Evolutionary conservation across 306 rosid genomes (phyloP).

Genomic region (Gastrolobium villosum): DNA sequence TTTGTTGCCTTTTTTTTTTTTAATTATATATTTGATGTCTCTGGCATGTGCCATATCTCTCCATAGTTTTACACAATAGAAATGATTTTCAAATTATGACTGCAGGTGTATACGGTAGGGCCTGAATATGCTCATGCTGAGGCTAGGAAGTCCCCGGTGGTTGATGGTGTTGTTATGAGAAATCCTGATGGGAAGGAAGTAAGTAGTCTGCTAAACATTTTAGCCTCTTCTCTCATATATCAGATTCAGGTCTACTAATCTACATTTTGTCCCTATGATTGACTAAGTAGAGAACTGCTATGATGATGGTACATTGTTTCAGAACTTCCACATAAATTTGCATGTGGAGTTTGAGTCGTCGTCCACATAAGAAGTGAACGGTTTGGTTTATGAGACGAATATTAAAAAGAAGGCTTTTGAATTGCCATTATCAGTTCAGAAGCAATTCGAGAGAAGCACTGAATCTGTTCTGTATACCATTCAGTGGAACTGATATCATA

Average conservation of each 20-base stretch:
- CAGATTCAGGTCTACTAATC: constrained; percentile 15
- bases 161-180: constrained; percentile 99
- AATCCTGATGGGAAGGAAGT: constrained; percentile 99
- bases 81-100: constrained; percentile 40
- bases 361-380: too few species aligned
- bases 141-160: constrained; percentile 99
- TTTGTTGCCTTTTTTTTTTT: not conserved
- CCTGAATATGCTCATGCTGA: constrained; percentile 99
- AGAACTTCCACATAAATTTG: not conserved
- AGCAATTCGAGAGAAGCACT: too few species aligned
- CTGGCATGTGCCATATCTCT: constrained; percentile 19
- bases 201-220: constrained; percentile 49
- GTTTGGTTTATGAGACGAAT: too few species aligned
- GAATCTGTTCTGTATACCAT: too few species aligned
- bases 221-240: constrained; percentile 38
- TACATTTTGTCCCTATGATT: constrained; percentile 34
- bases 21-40: not conserved
- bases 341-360: not conserved
- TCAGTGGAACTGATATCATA: too few species aligned
- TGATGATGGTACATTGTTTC: not conserved
- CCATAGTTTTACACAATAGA: not conserved
- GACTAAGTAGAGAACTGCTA: constrained; percentile 19
- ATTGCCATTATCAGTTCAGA: not conserved
- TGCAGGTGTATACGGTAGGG: constrained; percentile 95
- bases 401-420: not conserved